A percentile compares a stretch with the other conserved stretches of the same genome.
phyloP scores from a whole-genome alignment of 108 stramenopile species.

The Nitzschia sp. region DNA sequence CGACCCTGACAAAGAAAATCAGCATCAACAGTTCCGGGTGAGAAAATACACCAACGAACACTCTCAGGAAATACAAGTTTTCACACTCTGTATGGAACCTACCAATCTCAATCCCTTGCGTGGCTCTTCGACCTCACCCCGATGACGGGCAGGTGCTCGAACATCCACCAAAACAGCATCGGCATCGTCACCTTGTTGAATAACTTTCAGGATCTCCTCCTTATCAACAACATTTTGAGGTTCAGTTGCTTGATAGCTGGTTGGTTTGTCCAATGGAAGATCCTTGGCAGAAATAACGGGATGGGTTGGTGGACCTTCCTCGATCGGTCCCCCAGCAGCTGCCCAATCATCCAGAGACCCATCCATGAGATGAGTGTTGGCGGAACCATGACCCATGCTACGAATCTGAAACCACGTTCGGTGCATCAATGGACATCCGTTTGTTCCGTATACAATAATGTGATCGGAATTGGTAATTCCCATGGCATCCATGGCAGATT shows the following conservation, averaged over 20 bases:
- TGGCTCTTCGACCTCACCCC: slow-evolving; percentile 51
- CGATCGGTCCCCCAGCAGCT: slow-evolving; percentile 55
- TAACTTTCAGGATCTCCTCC: slow-evolving; percentile 34
- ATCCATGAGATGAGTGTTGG: slow-evolving; percentile 56
- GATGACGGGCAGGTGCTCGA: slow-evolving; percentile 57
- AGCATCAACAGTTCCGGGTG: neutral
- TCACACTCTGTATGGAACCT: neutral
- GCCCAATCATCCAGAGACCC: slow-evolving; percentile 75
- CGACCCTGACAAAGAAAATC: slow-evolving; percentile 42
- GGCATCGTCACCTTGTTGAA: slow-evolving; percentile 26
- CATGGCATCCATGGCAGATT: slow-evolving; percentile 74
- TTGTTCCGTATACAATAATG: slow-evolving; percentile 65
- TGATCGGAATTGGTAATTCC: slow-evolving; percentile 48
- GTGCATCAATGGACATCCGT: slow-evolving; percentile 53
- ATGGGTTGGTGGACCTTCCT: slow-evolving; percentile 28
- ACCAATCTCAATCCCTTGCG: slow-evolving; percentile 46
- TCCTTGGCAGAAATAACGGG: slow-evolving; percentile 27
- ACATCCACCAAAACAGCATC: slow-evolving; percentile 63
- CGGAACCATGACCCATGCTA: slow-evolving; percentile 67
- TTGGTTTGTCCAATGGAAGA: slow-evolving; percentile 28
- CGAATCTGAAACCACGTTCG: slow-evolving; percentile 66
- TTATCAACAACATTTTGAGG: slow-evolving; percentile 48
- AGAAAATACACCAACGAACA: too few relatives aligned
- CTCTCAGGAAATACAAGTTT: too few relatives aligned
- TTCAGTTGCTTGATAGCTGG: slow-evolving; percentile 37